phyloP scores from a whole-genome alignment of 2,329 filamentous ascomycete species.

The Fusarium brevicatenulatum region DNA sequence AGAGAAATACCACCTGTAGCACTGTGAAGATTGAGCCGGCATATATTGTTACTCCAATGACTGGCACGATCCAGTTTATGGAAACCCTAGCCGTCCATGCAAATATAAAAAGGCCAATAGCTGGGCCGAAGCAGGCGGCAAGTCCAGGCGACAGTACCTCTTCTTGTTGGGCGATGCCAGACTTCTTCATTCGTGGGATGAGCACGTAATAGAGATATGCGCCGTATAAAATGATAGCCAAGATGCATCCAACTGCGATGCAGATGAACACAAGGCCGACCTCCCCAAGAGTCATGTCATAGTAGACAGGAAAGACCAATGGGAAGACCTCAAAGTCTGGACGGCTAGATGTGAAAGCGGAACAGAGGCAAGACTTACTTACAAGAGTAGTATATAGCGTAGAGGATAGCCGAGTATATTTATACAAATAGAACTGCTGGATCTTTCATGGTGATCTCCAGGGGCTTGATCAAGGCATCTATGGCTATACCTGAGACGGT shows the following conservation, averaged over 20 bases:
- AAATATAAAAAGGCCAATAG: constrained; percentile 68
- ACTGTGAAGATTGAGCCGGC: constrained; percentile 41
- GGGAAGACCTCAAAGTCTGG: constrained; percentile 64
- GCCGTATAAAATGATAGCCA: constrained; percentile 43
- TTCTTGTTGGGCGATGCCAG: constrained; percentile 58
- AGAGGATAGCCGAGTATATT: constrained; percentile 69
- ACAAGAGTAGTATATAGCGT: constrained; percentile 69
- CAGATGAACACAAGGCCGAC: constrained; percentile 69
- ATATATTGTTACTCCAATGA: constrained; percentile 66
- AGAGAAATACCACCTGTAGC: background rate
- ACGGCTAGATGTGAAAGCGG: no score
- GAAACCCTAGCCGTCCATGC: constrained; percentile 62
- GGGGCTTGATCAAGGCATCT: constrained; percentile 69
- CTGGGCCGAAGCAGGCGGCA: constrained; percentile 60
- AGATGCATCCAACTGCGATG: constrained; percentile 65
- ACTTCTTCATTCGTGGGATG: constrained; percentile 46
- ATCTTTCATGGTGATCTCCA: constrained; percentile 68
- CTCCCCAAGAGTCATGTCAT: constrained; percentile 67
- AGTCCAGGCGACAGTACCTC: constrained; percentile 64
- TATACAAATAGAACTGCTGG: constrained; percentile 71
- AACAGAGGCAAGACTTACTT: constrained; percentile 8
- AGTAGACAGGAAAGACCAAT: constrained; percentile 67
- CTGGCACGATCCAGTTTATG: constrained; percentile 64
- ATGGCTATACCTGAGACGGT: constrained; percentile 56
- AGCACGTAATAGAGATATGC: constrained; percentile 63